These are phyloP conservation scores for Mariannaea elegans DNA, from an alignment of 2,329 filamentous ascomycete species.

Conservation along the genomic window DNA sequence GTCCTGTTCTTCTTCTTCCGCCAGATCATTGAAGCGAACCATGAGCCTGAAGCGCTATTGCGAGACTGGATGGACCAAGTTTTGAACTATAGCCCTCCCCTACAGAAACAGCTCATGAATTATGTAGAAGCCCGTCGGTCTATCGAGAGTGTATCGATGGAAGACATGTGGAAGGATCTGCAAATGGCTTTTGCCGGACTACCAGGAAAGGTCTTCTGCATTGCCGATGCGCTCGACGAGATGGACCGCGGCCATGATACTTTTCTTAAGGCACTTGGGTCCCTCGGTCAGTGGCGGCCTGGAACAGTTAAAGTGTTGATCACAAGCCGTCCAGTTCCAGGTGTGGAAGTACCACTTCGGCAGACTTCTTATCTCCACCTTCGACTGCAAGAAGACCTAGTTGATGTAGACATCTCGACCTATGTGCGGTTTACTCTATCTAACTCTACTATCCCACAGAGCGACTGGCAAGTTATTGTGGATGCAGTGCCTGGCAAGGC, in stretches of 20 bases:
- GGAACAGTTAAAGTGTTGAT: conserved; percentile 50
- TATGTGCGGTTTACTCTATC: conserved; percentile 37
- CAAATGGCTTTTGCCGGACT: background rate
- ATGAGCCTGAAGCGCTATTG: conserved; percentile 39
- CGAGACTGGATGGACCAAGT: conserved; percentile 48
- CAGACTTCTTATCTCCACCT: conserved; percentile 39
- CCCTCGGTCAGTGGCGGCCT: conserved; percentile 43
- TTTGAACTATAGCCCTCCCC: conserved; percentile 40
- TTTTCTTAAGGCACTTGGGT: conserved; percentile 45
- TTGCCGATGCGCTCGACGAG: conserved; percentile 57
- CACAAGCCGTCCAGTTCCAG: conserved; percentile 50
- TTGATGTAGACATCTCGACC: conserved; percentile 51
- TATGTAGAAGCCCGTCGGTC: conserved; percentile 1
- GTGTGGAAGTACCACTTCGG: conserved; percentile 42
- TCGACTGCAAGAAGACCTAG: conserved; percentile 45
- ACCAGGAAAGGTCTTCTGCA: conserved; percentile 44
- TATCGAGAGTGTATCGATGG: conserved; percentile 1
- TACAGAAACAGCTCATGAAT: conserved; percentile 38
- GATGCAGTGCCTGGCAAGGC: conserved; percentile 46
- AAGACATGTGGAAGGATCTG: conserved; percentile 10
- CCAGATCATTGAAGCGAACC: conserved; percentile 49
- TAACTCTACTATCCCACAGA: conserved; percentile 12
- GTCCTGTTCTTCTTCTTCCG: conserved; percentile 52
- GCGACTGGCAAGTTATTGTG: conserved; percentile 21
- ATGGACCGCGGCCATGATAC: conserved; percentile 47